Evolutionary conservation across 768 basidiomycete species (phyloP).

Genomic region (Trametes meyenii): DNA sequence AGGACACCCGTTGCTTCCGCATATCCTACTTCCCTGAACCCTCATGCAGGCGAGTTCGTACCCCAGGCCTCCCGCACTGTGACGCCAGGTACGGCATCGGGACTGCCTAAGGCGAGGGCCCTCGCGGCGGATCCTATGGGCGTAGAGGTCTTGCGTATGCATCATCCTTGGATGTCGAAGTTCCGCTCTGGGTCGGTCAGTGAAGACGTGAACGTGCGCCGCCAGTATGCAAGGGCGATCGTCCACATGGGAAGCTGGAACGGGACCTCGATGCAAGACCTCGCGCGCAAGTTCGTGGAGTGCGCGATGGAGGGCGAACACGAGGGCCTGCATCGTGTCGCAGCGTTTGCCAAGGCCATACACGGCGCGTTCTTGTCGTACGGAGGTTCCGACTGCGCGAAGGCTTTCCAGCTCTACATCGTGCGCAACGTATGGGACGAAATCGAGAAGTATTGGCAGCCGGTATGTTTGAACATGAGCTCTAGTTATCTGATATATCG

Average conservation of each 20-base stretch:
- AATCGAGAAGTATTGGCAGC: background rate
- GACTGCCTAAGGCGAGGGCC: background rate
- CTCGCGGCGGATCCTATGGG: background rate
- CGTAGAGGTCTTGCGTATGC: background rate
- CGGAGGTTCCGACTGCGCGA: background rate
- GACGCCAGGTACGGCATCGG: background rate
- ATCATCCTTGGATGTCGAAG: conserved; percentile 13
- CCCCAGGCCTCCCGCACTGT: conserved; percentile 9
- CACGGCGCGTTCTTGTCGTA: background rate
- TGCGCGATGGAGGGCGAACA: conserved; percentile 13
- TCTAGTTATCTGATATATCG: no score
- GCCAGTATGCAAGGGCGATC: conserved; percentile 9
- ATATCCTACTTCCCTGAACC: conserved; percentile 1
- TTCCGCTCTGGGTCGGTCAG: conserved; percentile 12
- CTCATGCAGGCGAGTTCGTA: conserved; percentile 16
- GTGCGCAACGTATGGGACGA: conserved; percentile 4
- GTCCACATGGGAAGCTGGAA: conserved; percentile 17
- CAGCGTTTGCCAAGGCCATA: conserved; percentile 12
- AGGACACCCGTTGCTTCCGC: background rate
- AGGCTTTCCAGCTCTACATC: conserved; percentile 3
- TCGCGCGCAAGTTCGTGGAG: conserved; percentile 11
- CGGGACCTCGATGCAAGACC: conserved; percentile 4
- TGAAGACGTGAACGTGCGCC: background rate
- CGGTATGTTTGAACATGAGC: conserved; percentile 7
- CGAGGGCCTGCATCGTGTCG: background rate